Evolutionary conservation across 176 grass and related monocot species (phyloP).

Genomic region (Oryza rufipogon): DNA sequence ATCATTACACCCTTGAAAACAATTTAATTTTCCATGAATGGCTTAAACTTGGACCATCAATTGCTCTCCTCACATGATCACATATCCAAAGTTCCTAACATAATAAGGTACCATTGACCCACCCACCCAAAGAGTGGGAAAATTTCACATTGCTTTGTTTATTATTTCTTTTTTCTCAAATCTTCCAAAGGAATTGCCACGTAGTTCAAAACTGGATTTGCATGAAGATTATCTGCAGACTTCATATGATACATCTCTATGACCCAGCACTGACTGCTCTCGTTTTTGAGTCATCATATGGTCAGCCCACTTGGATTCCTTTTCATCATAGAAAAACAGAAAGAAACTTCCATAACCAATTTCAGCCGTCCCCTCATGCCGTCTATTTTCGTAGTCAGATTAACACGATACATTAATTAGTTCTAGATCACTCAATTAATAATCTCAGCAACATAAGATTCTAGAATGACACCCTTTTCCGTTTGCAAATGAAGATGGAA

Average conservation of each 20-base stretch:
- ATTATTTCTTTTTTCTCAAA: neutral
- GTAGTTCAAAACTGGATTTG: neutral
- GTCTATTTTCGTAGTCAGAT: neutral
- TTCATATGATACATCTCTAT: too few relatives aligned
- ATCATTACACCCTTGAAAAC: neutral
- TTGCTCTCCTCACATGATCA: neutral
- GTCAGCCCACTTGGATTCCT: neutral
- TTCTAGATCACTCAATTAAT: neutral
- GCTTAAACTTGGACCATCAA: too few relatives aligned
- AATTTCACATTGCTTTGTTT: neutral
- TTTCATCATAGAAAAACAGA: neutral
- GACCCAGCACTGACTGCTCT: too few relatives aligned
- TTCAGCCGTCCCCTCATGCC: neutral
- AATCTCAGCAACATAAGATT: neutral
- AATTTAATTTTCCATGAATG: neutral
- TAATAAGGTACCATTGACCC: neutral
- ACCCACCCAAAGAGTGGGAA: neutral
- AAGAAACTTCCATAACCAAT: neutral
- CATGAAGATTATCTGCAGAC: neutral
- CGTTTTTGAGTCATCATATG: neutral
- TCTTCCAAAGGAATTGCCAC: neutral
- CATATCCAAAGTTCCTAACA: neutral
- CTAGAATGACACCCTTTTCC: neutral
- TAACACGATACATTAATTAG: neutral
- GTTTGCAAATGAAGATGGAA: neutral